Conservation (phyloP, 2,329 filamentous ascomycete species). For the Phaeoacremonium minimum region DNA sequence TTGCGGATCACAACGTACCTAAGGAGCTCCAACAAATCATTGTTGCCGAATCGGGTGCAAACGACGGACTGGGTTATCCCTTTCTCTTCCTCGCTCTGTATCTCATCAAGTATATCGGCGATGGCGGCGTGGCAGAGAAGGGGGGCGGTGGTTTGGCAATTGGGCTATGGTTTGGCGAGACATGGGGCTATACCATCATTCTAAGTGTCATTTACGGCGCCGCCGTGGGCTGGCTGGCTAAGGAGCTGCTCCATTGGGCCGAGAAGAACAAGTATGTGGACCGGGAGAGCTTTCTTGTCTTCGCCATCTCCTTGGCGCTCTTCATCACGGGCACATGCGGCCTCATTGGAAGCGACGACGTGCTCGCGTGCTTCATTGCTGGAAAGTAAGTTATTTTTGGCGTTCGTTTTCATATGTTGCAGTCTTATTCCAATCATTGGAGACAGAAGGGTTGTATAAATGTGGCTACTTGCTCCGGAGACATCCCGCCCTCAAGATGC, state of each 20-base stretch:
- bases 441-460: too few species aligned
- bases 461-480: too few species aligned
- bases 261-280: conserved; percentile 79
- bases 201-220: conserved; percentile 76
- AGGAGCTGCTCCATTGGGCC: conserved; percentile 78
- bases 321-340: conserved; percentile 87
- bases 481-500: too few species aligned
- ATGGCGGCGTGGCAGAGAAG: conserved; percentile 45
- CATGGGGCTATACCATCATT: conserved; percentile 77
- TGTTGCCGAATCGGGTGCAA: conserved; percentile 78
- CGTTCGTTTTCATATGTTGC: too few species aligned
- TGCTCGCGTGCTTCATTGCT: conserved; percentile 87
- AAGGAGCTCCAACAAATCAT: conserved; percentile 76
- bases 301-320: conserved; percentile 77
- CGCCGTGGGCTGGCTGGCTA: conserved; percentile 74
- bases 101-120: conserved; percentile 69
- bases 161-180: conserved; percentile 79
- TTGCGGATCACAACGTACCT: conserved; percentile 86
- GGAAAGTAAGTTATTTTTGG: too few species aligned
- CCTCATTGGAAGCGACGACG: conserved; percentile 82
- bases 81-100: conserved; percentile 85
- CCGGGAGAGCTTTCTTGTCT: conserved; percentile 81
- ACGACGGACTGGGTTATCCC: conserved; percentile 85
- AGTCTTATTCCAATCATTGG: too few species aligned
- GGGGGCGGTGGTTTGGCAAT: conserved; percentile 66